Conservation (phyloP, 305 asterid species). For the Fraxinus angustifolia region DNA sequence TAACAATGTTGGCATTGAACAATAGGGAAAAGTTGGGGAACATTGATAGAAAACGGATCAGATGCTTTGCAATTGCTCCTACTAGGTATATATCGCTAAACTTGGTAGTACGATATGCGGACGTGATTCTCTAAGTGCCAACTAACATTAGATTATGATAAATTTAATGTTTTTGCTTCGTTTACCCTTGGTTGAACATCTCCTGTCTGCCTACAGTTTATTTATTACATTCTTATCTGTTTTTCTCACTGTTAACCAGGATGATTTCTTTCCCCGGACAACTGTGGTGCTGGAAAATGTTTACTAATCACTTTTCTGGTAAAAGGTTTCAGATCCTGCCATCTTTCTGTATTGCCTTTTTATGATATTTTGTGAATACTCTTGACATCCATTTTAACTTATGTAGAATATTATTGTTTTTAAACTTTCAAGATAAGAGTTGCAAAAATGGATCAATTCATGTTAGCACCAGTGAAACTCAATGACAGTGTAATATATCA, state of each 20-base stretch:
- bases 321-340: constrained; percentile 62
- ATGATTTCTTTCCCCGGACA: constrained; percentile 97
- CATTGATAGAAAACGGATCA: constrained; percentile 72
- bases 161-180: not conserved
- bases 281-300: constrained; percentile 76
- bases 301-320: constrained; percentile 93
- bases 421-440: not conserved
- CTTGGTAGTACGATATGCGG: constrained; percentile 94
- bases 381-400: not conserved
- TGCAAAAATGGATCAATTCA: not conserved
- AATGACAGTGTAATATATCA: not conserved
- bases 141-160: not conserved
- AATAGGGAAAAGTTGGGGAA: constrained; percentile 64
- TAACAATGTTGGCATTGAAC: constrained; percentile 77
- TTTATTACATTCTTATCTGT: not conserved
- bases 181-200: not conserved
- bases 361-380: not conserved
- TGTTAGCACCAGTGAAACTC: not conserved
- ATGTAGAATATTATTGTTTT: not conserved
- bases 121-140: constrained; percentile 40
- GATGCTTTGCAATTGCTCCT: constrained; percentile 95
- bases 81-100: constrained; percentile 89
- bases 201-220: constrained; percentile 5
- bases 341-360: constrained; percentile 29
- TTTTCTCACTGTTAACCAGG: constrained; percentile 45